Percentiles rank a stretch among this genome's conserved stretches.
phyloP scores from a whole-genome alignment of 129 eudicot species.

The Flaveria sonorensis region DNA sequence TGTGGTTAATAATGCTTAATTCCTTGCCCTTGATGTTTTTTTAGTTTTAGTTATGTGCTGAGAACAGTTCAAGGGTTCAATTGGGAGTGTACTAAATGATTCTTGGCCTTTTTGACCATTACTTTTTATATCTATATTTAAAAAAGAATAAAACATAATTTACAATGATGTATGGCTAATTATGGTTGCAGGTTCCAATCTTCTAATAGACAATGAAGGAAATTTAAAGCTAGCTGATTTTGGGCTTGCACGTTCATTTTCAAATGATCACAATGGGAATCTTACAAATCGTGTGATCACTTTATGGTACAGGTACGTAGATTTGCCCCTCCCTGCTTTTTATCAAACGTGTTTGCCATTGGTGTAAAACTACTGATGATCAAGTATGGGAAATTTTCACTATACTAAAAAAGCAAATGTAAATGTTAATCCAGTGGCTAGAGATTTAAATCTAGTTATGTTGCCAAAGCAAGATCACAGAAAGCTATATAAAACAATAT shows the following conservation, averaged over 20 bases:
- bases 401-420: neutral
- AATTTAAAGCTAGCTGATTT: conserved; percentile 95
- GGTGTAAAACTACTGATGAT: neutral
- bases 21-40: neutral
- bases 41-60: neutral
- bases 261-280: conserved; percentile 72
- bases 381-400: neutral
- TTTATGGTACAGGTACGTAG: conserved; percentile 83
- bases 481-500: neutral
- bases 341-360: neutral
- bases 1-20: neutral
- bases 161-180: neutral
- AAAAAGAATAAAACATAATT: neutral
- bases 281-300: conserved; percentile 95
- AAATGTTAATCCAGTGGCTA: neutral
- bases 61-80: neutral
- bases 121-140: neutral
- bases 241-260: conserved; percentile 85
- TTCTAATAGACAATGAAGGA: conserved; percentile 91
- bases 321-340: neutral
- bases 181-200: conserved; percentile 68
- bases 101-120: neutral
- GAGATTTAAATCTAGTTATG: too few species aligned
- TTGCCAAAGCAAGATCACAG: too few species aligned
- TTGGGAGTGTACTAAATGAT: neutral